Evolutionary conservation across 2,329 filamentous ascomycete species (phyloP), one percentile per base, ranked within the genome.

Genomic region (Aspergillus sp.): DNA sequence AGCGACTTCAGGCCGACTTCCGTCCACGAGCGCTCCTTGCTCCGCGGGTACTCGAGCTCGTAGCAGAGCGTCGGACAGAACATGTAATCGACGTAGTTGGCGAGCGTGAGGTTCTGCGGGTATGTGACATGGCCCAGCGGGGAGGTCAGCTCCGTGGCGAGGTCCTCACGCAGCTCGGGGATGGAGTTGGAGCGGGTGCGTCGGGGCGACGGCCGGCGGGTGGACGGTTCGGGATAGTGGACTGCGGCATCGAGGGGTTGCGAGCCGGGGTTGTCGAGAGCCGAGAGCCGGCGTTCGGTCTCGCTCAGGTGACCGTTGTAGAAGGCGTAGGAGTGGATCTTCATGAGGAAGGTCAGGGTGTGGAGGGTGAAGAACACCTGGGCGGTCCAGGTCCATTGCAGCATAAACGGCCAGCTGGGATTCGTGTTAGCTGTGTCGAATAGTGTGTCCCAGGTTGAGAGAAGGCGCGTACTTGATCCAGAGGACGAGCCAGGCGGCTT

Each of bases 301-400:
- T 94, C 90, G 61, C 88, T 89, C 14, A 99, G 79, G 71, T 99
- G 94, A 10, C 94, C 94, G 64, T 97, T 97, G 77, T 99, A 99
- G 72, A 97, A 99, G 20, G 91, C 89, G 67, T 96, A 99, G 5
- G 92, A 97, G 71, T 99, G 94, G 85, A 97, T 94, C 79, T 99
- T 99, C 94, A 99, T 99, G 47, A 97, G 85, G 17, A 99, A 80
- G 6, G 90, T 88, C 73, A 99, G 85, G 41, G 91, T 88, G 72
- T 99, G 94, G 31, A 99, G 79, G 10, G 92, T 88, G 62, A 99
- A 83, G 71, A 95, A 99, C 36, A 99, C 94, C 68, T 97, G 94
- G 2, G 93, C 87, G 0, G 94, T 99, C 94, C 94, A 99, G 2
- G 91, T 89, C 94, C 94, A 99, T 47, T 88, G 81, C 7, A 95